Conservation (phyloP, 2,329 filamentous ascomycete species). For the Colletotrichum musicola region DNA sequence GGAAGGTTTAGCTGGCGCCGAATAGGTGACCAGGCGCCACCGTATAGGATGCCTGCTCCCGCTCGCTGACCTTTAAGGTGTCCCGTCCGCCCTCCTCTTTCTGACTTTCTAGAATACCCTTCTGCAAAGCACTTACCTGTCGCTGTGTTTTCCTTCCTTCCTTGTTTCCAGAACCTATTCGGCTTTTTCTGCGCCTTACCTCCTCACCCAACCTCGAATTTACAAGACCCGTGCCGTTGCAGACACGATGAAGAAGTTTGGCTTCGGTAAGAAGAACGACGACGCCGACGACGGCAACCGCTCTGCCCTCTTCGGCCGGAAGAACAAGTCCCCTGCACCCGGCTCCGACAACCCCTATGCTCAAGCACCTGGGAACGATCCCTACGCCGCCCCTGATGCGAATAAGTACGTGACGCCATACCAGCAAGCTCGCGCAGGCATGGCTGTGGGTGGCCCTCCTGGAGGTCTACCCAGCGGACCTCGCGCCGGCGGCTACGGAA, state of each 20-base stretch:
- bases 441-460: slow-evolving; percentile 46
- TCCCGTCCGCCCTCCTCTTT: slow-evolving; percentile 13
- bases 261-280: slow-evolving; percentile 70
- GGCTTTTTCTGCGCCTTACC: not conserved
- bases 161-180: slow-evolving; percentile 4
- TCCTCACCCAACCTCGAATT: not conserved
- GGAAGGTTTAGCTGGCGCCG: too few species aligned
- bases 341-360: slow-evolving; percentile 70
- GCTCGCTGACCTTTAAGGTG: slow-evolving; percentile 13
- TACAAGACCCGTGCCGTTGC: slow-evolving; percentile 10
- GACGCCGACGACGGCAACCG: slow-evolving; percentile 65
- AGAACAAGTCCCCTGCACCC: slow-evolving; percentile 62
- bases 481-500: slow-evolving; percentile 62
- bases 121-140: slow-evolving; percentile 26
- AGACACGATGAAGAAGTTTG: slow-evolving; percentile 70
- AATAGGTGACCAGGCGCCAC: too few species aligned
- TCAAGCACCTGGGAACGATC: slow-evolving; percentile 62
- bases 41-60: not conserved
- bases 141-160: slow-evolving; percentile 22
- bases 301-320: slow-evolving; percentile 66
- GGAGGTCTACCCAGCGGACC: slow-evolving; percentile 53
- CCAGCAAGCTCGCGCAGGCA: slow-evolving; percentile 44
- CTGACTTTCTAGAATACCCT: slow-evolving; percentile 22
- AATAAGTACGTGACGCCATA: slow-evolving; percentile 52
- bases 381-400: slow-evolving; percentile 63